Conservation (phyloP, 495 filamentous ascomycete genomes). For the Astrothelium macrocarpum region DNA sequence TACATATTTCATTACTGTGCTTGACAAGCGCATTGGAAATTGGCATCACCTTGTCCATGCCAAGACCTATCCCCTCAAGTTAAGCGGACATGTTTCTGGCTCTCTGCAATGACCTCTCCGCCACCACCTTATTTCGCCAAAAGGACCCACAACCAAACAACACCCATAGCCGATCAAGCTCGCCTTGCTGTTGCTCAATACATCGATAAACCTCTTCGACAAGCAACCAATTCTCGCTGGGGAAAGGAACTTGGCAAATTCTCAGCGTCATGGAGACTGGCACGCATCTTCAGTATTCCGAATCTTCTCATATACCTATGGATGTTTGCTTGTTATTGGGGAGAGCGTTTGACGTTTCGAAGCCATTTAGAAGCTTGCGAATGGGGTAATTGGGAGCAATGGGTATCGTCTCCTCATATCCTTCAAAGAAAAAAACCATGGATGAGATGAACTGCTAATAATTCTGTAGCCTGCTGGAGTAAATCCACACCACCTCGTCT, state of each 20-base stretch:
- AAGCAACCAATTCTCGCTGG: neutral
- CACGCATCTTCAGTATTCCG: constrained; percentile 13
- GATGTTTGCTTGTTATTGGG: constrained; percentile 75
- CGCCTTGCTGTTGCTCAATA: neutral
- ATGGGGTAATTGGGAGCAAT: constrained; percentile 85
- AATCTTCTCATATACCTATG: constrained; percentile 59
- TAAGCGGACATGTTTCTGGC: neutral
- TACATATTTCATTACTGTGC: neutral
- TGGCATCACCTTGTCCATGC: neutral
- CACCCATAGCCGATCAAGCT: neutral
- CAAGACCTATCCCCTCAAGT: neutral
- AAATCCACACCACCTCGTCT: constrained; percentile 71
- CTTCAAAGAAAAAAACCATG: neutral
- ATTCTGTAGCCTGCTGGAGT: constrained; percentile 56
- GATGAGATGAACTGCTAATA: constrained; percentile 9
- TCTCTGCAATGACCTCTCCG: neutral
- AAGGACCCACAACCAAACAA: neutral
- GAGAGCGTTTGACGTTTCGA: constrained; percentile 69
- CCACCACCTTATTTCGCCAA: neutral
- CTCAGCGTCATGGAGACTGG: constrained; percentile 1
- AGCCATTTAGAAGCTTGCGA: constrained; percentile 58
- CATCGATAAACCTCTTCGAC: neutral
- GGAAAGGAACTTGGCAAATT: neutral
- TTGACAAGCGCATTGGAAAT: neutral
- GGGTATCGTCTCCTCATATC: constrained; percentile 50